These are phyloP conservation scores for Thermothielavioides terrestris DNA, from an alignment of 495 filamentous ascomycete species.

Conservation along the genomic window DNA sequence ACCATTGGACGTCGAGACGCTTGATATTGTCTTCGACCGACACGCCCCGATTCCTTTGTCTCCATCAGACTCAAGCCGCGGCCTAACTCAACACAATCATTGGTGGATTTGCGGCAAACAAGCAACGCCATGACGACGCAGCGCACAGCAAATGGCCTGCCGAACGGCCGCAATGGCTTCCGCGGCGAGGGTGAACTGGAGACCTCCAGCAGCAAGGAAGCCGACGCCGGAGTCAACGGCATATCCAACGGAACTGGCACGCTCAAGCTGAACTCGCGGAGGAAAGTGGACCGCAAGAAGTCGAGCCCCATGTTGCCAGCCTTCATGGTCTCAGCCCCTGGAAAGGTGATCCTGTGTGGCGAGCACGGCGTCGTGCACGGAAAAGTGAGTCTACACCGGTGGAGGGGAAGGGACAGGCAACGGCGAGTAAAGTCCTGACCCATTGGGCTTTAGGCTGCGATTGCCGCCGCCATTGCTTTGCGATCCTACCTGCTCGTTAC, in stretches of 20 bases:
- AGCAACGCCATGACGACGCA: conserved; percentile 16
- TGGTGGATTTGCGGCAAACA: background rate
- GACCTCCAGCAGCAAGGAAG: conserved; percentile 12
- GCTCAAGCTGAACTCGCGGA: conserved; percentile 16
- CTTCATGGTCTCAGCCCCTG: conserved; percentile 96
- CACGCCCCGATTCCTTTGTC: background rate
- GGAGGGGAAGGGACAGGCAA: background rate
- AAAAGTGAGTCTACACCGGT: conserved; percentile 46
- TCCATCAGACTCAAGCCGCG: background rate
- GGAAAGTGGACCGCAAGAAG: conserved; percentile 39
- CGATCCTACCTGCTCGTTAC: conserved; percentile 94
- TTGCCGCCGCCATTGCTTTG: conserved; percentile 87
- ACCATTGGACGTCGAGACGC: background rate
- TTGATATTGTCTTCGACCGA: conserved; percentile 9
- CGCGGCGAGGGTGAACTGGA: conserved; percentile 19
- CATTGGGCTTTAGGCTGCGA: conserved; percentile 53
- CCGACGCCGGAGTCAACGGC: conserved; percentile 11
- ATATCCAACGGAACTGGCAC: conserved; percentile 9
- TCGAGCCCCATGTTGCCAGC: conserved; percentile 63
- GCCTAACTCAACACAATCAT: background rate
- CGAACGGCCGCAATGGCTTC: conserved; percentile 15
- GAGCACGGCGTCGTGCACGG: conserved; percentile 96
- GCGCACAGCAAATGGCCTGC: conserved; percentile 10
- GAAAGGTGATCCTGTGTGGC: conserved; percentile 94
- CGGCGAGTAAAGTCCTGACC: background rate